Conservation (phyloP, 331 rosid genomes). For the Saraca asoca region DNA sequence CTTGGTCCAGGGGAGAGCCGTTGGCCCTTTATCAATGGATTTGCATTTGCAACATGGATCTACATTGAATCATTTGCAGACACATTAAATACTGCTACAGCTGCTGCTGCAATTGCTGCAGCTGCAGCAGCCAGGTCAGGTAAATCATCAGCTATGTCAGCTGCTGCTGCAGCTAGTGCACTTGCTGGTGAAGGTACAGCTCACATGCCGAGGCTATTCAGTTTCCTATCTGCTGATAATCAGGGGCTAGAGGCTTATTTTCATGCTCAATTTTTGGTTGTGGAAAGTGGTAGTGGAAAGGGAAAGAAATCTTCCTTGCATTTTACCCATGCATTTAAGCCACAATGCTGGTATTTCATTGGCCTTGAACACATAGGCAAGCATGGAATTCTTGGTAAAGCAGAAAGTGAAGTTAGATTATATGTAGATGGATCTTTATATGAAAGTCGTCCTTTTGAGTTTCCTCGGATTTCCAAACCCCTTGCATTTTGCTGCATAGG, state of each 20-base stretch:
- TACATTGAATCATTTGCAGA: slow-evolving; percentile 99
- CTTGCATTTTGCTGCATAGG: slow-evolving; percentile 99
- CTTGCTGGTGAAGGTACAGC: slow-evolving; percentile 99
- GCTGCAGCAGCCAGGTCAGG: slow-evolving; percentile 96
- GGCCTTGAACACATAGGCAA: slow-evolving; percentile 90
- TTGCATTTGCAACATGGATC: slow-evolving; percentile 97
- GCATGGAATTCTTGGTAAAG: slow-evolving; percentile 80
- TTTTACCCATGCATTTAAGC: slow-evolving; percentile 95
- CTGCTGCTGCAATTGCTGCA: slow-evolving; percentile 99
- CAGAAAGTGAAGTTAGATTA: slow-evolving; percentile 83
- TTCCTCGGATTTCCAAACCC: slow-evolving; percentile 90
- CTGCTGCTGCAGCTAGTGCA: slow-evolving; percentile 99
- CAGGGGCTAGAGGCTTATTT: slow-evolving; percentile 98
- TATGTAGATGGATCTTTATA: slow-evolving; percentile 87
- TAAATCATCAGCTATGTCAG: slow-evolving; percentile 97
- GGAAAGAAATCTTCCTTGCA: slow-evolving; percentile 92
- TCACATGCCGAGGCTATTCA: slow-evolving; percentile 95
- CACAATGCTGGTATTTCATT: slow-evolving; percentile 99
- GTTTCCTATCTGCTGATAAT: slow-evolving; percentile 96
- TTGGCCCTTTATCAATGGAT: slow-evolving; percentile 95
- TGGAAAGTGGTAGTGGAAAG: slow-evolving; percentile 89
- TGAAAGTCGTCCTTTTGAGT: slow-evolving; percentile 91
- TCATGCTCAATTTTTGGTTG: slow-evolving; percentile 97
- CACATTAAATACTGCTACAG: slow-evolving; percentile 92
- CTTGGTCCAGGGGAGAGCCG: slow-evolving; percentile 98